These are phyloP conservation scores for Parastagonospora nodorum DNA, from an alignment of 2,329 filamentous ascomycete species.

Conservation along the genomic window DNA sequence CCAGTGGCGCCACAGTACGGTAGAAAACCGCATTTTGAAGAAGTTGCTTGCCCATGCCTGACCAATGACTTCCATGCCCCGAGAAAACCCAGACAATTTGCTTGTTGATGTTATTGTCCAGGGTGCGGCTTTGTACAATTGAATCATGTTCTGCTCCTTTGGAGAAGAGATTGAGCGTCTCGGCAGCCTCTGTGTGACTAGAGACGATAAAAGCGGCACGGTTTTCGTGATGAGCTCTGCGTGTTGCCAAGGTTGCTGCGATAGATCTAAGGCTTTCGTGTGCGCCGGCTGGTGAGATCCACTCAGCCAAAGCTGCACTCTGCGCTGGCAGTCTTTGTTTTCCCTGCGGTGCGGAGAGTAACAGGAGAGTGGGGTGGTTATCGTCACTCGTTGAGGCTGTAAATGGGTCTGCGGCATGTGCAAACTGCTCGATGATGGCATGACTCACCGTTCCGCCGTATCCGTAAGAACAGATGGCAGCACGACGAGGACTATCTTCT, in stretches of 20 bases:
- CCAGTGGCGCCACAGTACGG: slow-evolving; percentile 6
- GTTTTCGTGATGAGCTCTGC: slow-evolving; percentile 11
- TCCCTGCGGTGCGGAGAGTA: slow-evolving; percentile 5
- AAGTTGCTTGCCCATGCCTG: slow-evolving; percentile 28
- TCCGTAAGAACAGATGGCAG: slow-evolving; percentile 20
- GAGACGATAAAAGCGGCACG: slow-evolving; percentile 9
- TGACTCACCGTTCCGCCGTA: slow-evolving; percentile 22
- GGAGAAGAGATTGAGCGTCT: slow-evolving; percentile 1
- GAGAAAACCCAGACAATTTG: slow-evolving; percentile 34
- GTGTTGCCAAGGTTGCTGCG: slow-evolving; percentile 14
- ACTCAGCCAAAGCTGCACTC: slow-evolving; percentile 4
- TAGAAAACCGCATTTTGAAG: slow-evolving; percentile 11
- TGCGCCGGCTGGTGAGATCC: neutral
- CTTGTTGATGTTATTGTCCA: slow-evolving; percentile 5
- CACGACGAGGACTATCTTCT: slow-evolving; percentile 8
- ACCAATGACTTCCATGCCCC: slow-evolving; percentile 39
- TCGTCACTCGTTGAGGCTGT: too few relatives aligned
- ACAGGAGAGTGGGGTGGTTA: slow-evolving; percentile 1
- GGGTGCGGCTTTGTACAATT: slow-evolving; percentile 4
- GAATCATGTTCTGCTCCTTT: slow-evolving; percentile 1
- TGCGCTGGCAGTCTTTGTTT: neutral
- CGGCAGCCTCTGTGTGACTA: slow-evolving; percentile 5
- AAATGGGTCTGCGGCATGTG: neutral
- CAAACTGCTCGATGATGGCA: slow-evolving; percentile 13
- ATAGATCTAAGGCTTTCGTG: slow-evolving; percentile 5